Base-by-base conservation (phyloP, 306 rosid genomes). In the Begonia fuchsioides region DNA sequence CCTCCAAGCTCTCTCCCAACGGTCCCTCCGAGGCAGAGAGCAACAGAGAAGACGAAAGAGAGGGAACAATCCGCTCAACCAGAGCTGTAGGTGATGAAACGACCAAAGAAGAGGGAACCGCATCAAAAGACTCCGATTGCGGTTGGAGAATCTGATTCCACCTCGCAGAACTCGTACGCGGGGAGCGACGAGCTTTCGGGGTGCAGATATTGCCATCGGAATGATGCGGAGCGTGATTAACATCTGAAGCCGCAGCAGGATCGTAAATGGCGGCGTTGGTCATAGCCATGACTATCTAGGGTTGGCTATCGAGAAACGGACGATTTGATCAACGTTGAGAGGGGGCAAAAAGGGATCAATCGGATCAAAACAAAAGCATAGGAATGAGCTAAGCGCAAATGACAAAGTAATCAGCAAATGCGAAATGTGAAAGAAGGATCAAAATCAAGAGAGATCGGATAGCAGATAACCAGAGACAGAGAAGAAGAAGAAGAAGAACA, bases 121-220 rank as follows among this genome's bases (percentile, higher is more conserved):
- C 78, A 3, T 56, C 47, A 55, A 58, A 54, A 9, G 70, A 54
- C 49, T 86, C 95, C 49, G 73, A 60, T 57, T 87, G 92, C 4
- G 78, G 78, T 4, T 77, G 72, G 3, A 86, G 76, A 39, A 76
- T 32, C 53, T 76, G 78, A 5, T 57, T 76, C 90, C 90, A 79
- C 12, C 81, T 72, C 13, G 81, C 55, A 20, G 40, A 69, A 3
- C 55, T 47, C 3, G 58, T 45, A 11, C 69, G 67, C 15, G 66
- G 1, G 10, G 19, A 41, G 15, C 72, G 76, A 0, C 80, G 81
- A 32, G 81, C 43, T 57, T 69, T 77, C 13, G 70, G 76, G 50
- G 66, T 50, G 15, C 63, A 32, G 32, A 51, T 54, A 44, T 38
- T 47, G 18, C 61, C 71, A 15, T 63, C 60, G 49, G 68, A 69